Percentiles rank a stretch among this genome's conserved stretches.
These are phyloP conservation scores for Carex pumila DNA, from an alignment of 176 grass and related monocot genomes.

Conservation along the genomic window DNA sequence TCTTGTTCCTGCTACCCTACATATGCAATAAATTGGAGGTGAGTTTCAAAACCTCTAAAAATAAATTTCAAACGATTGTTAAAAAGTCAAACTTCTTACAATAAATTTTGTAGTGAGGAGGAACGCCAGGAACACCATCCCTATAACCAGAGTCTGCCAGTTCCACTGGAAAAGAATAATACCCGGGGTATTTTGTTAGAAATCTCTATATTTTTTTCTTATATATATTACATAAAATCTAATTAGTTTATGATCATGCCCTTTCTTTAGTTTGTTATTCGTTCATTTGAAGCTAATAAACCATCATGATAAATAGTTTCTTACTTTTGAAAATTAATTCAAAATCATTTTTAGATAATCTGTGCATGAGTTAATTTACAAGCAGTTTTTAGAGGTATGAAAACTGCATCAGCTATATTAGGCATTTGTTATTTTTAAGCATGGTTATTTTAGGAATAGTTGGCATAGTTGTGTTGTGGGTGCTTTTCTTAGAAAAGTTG, in stretches of 20 bases:
- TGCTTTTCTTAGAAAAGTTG: too few species aligned
- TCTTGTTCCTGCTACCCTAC: constrained; percentile 68
- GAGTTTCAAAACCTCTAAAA: not conserved
- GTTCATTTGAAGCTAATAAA: not conserved
- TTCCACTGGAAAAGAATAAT: constrained; percentile 60
- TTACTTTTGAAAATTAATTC: not conserved
- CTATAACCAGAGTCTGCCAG: constrained; percentile 76
- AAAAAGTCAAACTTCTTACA: constrained; percentile 38
- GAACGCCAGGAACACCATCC: constrained; percentile 50
- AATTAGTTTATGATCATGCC: not conserved
- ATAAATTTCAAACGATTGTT: not conserved
- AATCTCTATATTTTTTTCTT: not conserved
- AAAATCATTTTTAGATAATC: too few species aligned
- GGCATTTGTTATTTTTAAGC: too few species aligned
- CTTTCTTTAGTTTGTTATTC: not conserved
- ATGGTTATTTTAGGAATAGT: too few species aligned
- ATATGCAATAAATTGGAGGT: constrained; percentile 4
- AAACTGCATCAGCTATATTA: too few species aligned
- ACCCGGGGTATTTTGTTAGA: not conserved
- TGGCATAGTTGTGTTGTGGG: too few species aligned
- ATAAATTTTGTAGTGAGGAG: constrained; percentile 67
- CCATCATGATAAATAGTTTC: not conserved
- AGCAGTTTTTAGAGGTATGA: too few species aligned
- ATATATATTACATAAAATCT: not conserved
- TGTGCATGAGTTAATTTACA: too few species aligned